A percentile compares a stretch with the other conserved stretches of the same genome.
phyloP scores from a whole-genome alignment of 805 yeast genomes.

The Hanseniaspora pseudoguilliermondii region DNA sequence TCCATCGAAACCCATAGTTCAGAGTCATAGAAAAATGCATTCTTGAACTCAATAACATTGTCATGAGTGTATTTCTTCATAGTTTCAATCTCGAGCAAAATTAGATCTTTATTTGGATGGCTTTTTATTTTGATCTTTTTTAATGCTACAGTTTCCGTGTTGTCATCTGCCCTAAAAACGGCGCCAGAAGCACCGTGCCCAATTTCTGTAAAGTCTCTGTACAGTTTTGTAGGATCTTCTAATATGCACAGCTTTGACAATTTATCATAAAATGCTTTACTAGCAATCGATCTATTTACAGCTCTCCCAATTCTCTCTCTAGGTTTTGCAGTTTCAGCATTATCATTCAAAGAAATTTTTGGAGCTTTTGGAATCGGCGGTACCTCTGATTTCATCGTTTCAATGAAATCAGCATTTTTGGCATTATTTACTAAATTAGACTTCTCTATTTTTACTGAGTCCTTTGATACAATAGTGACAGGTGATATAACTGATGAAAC shows the following conservation, averaged over 20 bases:
- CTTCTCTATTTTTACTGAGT: neutral
- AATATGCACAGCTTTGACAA: conserved; percentile 39
- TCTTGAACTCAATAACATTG: conserved; percentile 88
- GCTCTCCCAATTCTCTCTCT: conserved; percentile 34
- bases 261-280: conserved; percentile 61
- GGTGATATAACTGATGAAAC: conserved; percentile 18
- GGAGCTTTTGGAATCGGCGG: conserved; percentile 1
- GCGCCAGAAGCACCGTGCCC: conserved; percentile 99
- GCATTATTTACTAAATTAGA: neutral
- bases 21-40: conserved; percentile 62
- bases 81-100: conserved; percentile 87
- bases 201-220: conserved; percentile 60
- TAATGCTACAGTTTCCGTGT: conserved; percentile 58
- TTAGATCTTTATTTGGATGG: conserved; percentile 91
- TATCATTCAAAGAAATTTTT: conserved; percentile 18
- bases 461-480: neutral
- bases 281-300: conserved; percentile 66
- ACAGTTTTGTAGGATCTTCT: conserved; percentile 68
- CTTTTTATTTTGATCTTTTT: conserved; percentile 91
- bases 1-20: conserved; percentile 98
- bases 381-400: neutral
- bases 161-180: conserved; percentile 68
- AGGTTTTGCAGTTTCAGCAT: conserved; percentile 8
- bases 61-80: conserved; percentile 86
- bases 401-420: neutral